A percentile compares a stretch with the other conserved stretches of the same genome.
These are phyloP conservation scores for Sphaerulina vaccinii DNA, from an alignment of 2,329 filamentous ascomycete species.

Conservation along the genomic window DNA sequence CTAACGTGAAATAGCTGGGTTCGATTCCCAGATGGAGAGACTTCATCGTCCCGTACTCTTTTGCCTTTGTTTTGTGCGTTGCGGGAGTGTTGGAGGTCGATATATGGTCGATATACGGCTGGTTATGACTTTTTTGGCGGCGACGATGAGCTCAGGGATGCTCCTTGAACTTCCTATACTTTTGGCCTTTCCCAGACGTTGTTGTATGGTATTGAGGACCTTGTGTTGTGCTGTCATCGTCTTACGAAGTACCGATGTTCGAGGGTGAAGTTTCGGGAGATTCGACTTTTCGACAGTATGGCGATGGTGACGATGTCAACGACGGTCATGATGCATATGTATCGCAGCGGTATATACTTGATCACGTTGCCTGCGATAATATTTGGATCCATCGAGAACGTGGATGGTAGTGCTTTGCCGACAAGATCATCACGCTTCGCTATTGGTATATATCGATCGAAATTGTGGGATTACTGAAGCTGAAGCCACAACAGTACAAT, in stretches of 20 bases:
- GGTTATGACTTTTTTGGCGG: background rate
- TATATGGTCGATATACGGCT: background rate
- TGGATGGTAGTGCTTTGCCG: no score
- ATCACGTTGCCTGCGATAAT: no score
- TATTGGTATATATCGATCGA: background rate
- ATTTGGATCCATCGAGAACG: no score
- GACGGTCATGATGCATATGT: background rate
- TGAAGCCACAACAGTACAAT: no score
- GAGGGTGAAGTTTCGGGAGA: no score
- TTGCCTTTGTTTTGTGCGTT: background rate
- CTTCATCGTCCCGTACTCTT: background rate
- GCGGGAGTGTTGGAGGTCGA: background rate
- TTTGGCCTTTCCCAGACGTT: no score
- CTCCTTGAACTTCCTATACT: no score
- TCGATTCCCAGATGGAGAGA: conserved; percentile 20
- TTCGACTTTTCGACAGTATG: background rate
- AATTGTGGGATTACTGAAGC: background rate
- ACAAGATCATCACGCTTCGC: no score
- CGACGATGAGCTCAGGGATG: background rate
- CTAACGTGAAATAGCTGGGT: conserved; percentile 1
- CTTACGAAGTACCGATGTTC: no score
- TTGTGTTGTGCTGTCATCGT: no score
- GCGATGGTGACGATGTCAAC: background rate
- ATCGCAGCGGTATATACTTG: no score
- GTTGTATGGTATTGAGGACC: no score